phyloP scores from a whole-genome alignment of 2,329 filamentous ascomycete genomes.

The Ceratocystis papillata region DNA sequence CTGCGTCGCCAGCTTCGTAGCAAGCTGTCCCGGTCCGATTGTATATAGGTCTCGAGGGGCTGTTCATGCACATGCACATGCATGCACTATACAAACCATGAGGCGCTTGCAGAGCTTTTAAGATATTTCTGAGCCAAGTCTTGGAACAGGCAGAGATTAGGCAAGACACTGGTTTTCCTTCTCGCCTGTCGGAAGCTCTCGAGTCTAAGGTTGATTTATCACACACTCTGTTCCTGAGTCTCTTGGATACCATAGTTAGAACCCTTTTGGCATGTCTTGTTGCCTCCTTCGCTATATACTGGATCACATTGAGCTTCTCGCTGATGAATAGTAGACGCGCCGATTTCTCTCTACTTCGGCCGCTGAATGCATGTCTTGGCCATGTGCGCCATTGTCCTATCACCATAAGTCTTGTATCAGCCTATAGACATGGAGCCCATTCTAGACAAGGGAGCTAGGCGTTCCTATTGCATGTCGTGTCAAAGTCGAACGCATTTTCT shows the following conservation, averaged over 20 bases:
- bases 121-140: not conserved
- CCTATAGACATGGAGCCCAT: not conserved
- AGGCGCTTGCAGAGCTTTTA: not conserved
- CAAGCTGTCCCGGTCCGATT: not conserved
- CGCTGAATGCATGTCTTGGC: not conserved
- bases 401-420: not conserved
- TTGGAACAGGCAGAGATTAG: not conserved
- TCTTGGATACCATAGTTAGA: not conserved
- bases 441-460: not conserved
- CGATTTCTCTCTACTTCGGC: not conserved
- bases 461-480: not conserved
- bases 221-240: not conserved
- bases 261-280: conserved; percentile 2
- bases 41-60: not conserved
- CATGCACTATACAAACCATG: not conserved
- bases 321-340: not conserved
- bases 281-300: not conserved
- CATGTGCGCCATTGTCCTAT: conserved; percentile 6
- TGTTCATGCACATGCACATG: not conserved
- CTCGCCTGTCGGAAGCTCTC: conserved; percentile 6
- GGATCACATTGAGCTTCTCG: not conserved
- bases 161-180: not conserved
- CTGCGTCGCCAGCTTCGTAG: not conserved
- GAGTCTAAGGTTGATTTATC: not conserved
- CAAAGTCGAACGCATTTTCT: too few relatives aligned